phyloP scores from a whole-genome alignment of 345 rosid genomes.

The Brassica rapa region DNA sequence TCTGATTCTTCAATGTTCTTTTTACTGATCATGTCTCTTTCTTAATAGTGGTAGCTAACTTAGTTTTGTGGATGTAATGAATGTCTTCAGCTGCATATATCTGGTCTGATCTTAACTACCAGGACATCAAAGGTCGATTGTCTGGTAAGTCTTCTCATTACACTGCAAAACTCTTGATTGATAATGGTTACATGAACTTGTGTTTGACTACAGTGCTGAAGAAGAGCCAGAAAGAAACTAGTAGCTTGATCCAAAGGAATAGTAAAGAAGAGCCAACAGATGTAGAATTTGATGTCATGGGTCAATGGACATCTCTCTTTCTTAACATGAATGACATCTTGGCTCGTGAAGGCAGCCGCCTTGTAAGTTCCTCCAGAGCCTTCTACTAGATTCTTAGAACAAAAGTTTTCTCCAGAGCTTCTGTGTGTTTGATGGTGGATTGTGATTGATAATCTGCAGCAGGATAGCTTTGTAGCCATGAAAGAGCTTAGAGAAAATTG shows the following conservation, averaged over 20 bases:
- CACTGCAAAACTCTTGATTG: neutral
- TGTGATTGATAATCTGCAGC: conserved; percentile 50
- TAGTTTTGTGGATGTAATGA: conserved; percentile 25
- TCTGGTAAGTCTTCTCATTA: conserved; percentile 52
- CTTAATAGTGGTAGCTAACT: conserved; percentile 1
- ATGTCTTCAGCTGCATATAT: conserved; percentile 75
- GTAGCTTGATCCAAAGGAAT: conserved; percentile 54
- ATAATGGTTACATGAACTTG: neutral
- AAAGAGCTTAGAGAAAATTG: conserved; percentile 76
- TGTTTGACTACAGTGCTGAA: conserved; percentile 52
- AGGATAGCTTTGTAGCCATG: conserved; percentile 53
- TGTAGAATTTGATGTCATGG: conserved; percentile 57
- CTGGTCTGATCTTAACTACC: conserved; percentile 95
- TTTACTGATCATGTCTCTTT: neutral
- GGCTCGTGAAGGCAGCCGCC: conserved; percentile 68
- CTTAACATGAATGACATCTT: conserved; percentile 76
- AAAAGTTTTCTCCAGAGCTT: neutral
- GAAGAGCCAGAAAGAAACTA: conserved; percentile 93
- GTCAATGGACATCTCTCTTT: conserved; percentile 86
- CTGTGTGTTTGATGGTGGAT: conserved; percentile 1
- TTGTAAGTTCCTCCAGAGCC: conserved; percentile 46
- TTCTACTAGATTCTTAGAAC: neutral
- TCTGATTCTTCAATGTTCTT: neutral
- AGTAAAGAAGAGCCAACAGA: conserved; percentile 53
- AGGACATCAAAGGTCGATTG: conserved; percentile 84